Evolutionary conservation across 2,329 filamentous ascomycete genomes (phyloP), one percentile per base, ranked within the genome.

Genomic region (Fusarium pininemorale): DNA sequence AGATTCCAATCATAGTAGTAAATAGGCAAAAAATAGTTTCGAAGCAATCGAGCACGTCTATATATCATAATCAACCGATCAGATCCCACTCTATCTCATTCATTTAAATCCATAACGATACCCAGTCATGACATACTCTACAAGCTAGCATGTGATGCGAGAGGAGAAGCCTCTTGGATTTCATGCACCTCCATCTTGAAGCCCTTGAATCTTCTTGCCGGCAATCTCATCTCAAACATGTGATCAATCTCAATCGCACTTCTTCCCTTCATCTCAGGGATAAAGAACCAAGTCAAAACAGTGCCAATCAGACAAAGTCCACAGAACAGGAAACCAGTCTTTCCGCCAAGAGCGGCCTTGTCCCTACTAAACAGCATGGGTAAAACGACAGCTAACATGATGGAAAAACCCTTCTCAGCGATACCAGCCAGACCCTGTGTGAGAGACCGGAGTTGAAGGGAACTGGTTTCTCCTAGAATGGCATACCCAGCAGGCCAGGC

Each of bases 401-500:
- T 82, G 1, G 82, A 83, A 0, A 81, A 78, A 0, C 82, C 75
- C 9, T 84, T 83, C 6, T 82, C 81, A 1, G 82, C 79, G 11
- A 85, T 78, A 75, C 84, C 85, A 32, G 83, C 82, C 5, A 86
- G 61, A 3, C 81, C 84, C 28, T 85, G 83, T 0, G 77, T 77
- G 15, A 69, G 55, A 5, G 78, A 69, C 32, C 78, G 63, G 0
- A 80, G 65, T 15, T 72, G 67, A 2, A 79, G 68, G 0, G 78
- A 78, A 9, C 76, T 75, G 2, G 73, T 78, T 22, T 80, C 75
- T 63, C 82, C 82, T 15, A 82, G 74, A 20, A 86, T 79, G 42
- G 83, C 82, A 65, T 81, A 85, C 3, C 82, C 81, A 3, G 81
- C 81, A 2, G 84, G 84, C 84, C 84, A 85, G 35, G 80, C 81